These are phyloP conservation scores for Acidomyces sp. DNA, from an alignment of 495 filamentous ascomycete genomes.

Conservation along the genomic window DNA sequence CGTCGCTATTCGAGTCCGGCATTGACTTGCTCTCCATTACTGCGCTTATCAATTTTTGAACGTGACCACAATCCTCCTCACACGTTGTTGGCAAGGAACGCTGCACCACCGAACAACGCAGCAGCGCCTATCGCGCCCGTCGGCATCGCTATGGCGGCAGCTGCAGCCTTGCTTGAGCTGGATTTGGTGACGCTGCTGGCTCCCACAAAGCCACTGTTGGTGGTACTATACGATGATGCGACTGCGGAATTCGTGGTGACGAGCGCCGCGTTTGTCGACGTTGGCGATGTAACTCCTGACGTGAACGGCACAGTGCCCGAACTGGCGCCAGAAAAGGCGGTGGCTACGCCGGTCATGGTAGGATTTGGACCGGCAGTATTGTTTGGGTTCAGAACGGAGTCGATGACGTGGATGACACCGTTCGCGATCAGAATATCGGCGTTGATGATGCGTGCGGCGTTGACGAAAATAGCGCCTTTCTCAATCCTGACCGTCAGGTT, in stretches of 20 bases:
- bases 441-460: conserved; percentile 40
- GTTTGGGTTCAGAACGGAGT: conserved; percentile 50
- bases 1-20: too few species aligned
- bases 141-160: conserved; percentile 19
- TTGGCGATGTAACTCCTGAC: conserved; percentile 23
- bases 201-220: neutral
- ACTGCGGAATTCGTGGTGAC: conserved; percentile 5
- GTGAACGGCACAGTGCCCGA: conserved; percentile 27
- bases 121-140: conserved; percentile 30
- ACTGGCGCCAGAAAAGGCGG: conserved; percentile 26
- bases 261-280: conserved; percentile 13
- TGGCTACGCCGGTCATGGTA: neutral
- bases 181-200: neutral
- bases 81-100: conserved; percentile 22
- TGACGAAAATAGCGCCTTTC: conserved; percentile 41
- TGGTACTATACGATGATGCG: conserved; percentile 1
- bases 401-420: conserved; percentile 56
- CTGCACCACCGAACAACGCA: conserved; percentile 33
- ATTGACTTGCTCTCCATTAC: too few species aligned
- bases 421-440: conserved; percentile 49
- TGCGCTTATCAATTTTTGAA: too few species aligned
- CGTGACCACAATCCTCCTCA: too few species aligned
- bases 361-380: conserved; percentile 17
- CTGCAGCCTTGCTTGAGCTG: conserved; percentile 6
- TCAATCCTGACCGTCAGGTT: conserved; percentile 40